These are phyloP conservation scores for Penicillium nucicola DNA, from an alignment of 495 filamentous ascomycete species.

Conservation along the genomic window DNA sequence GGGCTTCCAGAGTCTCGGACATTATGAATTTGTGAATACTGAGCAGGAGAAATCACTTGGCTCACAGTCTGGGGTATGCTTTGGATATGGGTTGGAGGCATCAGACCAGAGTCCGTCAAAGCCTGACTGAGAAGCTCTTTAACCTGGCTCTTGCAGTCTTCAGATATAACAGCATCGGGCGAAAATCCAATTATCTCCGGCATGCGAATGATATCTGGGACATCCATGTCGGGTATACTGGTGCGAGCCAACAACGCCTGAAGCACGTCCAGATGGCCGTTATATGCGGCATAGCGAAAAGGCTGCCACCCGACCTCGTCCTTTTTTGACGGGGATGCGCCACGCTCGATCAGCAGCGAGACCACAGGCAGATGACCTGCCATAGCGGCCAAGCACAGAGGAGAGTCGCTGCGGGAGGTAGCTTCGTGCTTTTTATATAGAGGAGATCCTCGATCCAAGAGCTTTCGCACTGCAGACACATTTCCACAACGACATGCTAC, in stretches of 20 bases:
- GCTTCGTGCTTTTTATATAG: slow-evolving; percentile 24
- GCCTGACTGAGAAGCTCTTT: slow-evolving; percentile 13
- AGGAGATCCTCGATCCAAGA: slow-evolving; percentile 38
- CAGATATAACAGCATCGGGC: slow-evolving; percentile 19
- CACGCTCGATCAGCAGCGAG: slow-evolving; percentile 30
- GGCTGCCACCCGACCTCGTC: slow-evolving; percentile 42
- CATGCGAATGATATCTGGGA: slow-evolving; percentile 11
- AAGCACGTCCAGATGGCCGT: slow-evolving; percentile 37
- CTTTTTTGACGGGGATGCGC: slow-evolving; percentile 35
- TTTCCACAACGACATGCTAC: slow-evolving; percentile 36
- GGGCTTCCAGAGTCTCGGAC: not conserved
- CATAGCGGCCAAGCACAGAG: slow-evolving; percentile 41
- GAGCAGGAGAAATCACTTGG: not conserved
- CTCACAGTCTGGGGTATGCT: not conserved
- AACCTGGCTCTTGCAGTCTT: slow-evolving; percentile 18
- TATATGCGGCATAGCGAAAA: slow-evolving; percentile 36
- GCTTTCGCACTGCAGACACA: slow-evolving; percentile 30
- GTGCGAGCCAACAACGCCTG: slow-evolving; percentile 20
- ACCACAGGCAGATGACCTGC: slow-evolving; percentile 37
- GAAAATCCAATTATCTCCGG: slow-evolving; percentile 25
- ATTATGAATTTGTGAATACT: not conserved
- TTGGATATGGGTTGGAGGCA: not conserved
- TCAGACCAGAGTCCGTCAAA: not conserved
- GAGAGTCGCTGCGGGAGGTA: slow-evolving; percentile 37
- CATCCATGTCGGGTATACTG: slow-evolving; percentile 7